Percentiles rank a stretch among this genome's conserved stretches.
Evolutionary conservation across 148 eudicot species (phyloP).

Genomic region (Fagopyrum homotropicum): DNA sequence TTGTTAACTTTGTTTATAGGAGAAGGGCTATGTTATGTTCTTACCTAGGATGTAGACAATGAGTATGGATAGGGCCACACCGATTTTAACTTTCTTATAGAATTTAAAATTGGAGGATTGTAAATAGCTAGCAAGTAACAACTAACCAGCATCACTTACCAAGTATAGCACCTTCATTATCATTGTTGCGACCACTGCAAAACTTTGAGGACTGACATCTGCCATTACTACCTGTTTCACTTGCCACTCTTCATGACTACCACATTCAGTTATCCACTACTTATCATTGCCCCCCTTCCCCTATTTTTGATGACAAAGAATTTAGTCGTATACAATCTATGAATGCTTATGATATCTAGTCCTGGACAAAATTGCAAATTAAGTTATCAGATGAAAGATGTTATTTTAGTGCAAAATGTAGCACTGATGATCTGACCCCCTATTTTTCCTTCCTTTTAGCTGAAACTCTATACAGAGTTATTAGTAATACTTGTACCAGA

Average conservation of each 20-base stretch:
- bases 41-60: neutral
- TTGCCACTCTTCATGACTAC: neutral
- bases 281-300: neutral
- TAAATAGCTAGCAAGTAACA: neutral
- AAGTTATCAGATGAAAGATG: neutral
- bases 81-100: neutral
- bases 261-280: neutral
- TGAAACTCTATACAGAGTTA: neutral
- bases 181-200: neutral
- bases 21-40: neutral
- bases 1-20: neutral
- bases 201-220: neutral
- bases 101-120: neutral
- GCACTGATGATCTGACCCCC: neutral
- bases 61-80: neutral
- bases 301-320: neutral
- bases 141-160: neutral
- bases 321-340: neutral
- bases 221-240: neutral
- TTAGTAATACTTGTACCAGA: neutral
- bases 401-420: neutral
- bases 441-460: neutral
- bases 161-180: neutral
- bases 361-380: neutral
- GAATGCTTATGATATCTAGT: neutral